Percentiles rank a stretch among this genome's conserved stretches.
These are phyloP conservation scores for Pleurotus giganteus DNA, from an alignment of 768 basidiomycete genomes.

Conservation along the genomic window DNA sequence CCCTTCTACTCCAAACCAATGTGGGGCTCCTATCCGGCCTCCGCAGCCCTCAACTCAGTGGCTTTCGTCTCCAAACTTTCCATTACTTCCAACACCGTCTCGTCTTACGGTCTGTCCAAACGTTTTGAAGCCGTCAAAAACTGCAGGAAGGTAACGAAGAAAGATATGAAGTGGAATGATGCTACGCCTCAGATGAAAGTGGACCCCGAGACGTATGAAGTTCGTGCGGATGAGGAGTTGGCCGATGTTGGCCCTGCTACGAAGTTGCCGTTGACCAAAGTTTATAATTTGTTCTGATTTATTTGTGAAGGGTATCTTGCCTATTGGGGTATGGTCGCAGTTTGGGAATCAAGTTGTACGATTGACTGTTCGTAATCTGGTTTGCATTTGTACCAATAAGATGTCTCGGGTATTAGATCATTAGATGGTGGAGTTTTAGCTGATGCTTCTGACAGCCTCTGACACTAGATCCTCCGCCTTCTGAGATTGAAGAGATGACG, in stretches of 20 bases:
- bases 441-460: no score
- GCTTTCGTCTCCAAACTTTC: constrained; percentile 83
- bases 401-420: no score
- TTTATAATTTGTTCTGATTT: constrained; percentile 85
- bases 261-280: constrained; percentile 62
- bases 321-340: no score
- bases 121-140: constrained; percentile 69
- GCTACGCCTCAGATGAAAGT: constrained; percentile 80
- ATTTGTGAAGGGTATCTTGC: no score
- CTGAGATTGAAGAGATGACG: no score
- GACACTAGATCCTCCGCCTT: no score
- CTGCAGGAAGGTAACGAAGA: constrained; percentile 77
- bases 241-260: constrained; percentile 76
- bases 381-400: no score
- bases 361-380: no score
- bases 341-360: no score
- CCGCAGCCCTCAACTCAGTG: constrained; percentile 83
- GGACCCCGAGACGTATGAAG: constrained; percentile 91
- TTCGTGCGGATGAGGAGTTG: constrained; percentile 75
- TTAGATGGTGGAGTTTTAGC: no score
- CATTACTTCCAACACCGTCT: constrained; percentile 55
- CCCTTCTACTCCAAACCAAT: constrained; percentile 85
- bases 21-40: constrained; percentile 83
- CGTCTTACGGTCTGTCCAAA: constrained; percentile 70
- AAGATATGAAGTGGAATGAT: constrained; percentile 93